Conservation (phyloP, 2,329 filamentous ascomycete genomes). For the Apiospora rasikravindrae region DNA sequence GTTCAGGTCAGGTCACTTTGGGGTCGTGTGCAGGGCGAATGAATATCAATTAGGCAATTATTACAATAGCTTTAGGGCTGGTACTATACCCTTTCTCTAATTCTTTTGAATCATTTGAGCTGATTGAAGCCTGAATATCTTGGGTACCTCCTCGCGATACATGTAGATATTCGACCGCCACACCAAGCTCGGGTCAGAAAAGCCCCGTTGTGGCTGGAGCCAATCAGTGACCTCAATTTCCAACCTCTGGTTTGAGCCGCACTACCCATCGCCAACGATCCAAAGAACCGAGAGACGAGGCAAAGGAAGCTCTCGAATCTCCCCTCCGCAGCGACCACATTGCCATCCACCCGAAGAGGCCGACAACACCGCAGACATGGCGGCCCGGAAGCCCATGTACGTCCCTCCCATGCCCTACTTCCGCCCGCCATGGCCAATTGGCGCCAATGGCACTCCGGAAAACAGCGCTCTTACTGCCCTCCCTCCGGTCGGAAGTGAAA, state of each 20-base stretch:
- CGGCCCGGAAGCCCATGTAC: slow-evolving; percentile 65
- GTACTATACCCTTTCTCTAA: no score
- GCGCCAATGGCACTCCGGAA: background rate
- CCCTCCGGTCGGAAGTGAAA: background rate
- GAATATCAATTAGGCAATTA: background rate
- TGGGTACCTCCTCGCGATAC: background rate
- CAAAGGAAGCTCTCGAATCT: slow-evolving; percentile 4
- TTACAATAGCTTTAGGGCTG: background rate
- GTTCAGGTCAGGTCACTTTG: background rate
- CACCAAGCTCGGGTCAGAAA: slow-evolving; percentile 22
- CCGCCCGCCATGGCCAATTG: background rate
- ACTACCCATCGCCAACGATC: slow-evolving; percentile 21
- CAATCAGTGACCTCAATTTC: slow-evolving; percentile 42
- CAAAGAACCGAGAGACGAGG: background rate
- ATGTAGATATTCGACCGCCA: background rate
- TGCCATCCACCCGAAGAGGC: slow-evolving; percentile 20
- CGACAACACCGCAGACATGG: slow-evolving; percentile 53
- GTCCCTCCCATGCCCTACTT: slow-evolving; percentile 27
- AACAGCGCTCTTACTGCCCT: background rate
- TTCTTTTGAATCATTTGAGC: no score
- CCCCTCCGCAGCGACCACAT: slow-evolving; percentile 17
- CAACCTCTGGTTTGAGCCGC: slow-evolving; percentile 31
- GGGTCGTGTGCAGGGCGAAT: no score
- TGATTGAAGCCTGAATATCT: no score
- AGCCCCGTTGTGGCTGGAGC: slow-evolving; percentile 33